phyloP scores from a whole-genome alignment of 1,139 yeast species.

The Eremothecium cymbalariae region DNA sequence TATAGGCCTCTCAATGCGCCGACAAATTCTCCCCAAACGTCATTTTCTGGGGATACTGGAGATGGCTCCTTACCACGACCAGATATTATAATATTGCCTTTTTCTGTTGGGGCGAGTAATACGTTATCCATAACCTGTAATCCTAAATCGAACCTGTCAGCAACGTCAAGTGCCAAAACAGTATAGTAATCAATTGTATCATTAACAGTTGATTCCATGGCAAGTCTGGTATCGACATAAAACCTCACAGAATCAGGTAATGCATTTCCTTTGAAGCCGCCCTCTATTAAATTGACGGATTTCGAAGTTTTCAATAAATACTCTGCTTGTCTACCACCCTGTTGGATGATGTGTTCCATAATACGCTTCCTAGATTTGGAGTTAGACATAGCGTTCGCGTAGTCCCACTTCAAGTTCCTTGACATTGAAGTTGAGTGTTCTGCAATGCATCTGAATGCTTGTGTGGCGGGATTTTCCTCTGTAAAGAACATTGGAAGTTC shows the following conservation, averaged over 20 bases:
- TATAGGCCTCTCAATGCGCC: slow-evolving; percentile 52
- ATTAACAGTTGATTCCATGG: slow-evolving; percentile 41
- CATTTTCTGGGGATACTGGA: slow-evolving; percentile 46
- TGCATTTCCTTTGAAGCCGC: slow-evolving; percentile 63
- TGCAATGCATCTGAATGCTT: slow-evolving; percentile 43
- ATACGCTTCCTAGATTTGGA: slow-evolving; percentile 37
- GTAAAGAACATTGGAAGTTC: slow-evolving; percentile 40
- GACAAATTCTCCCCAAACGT: slow-evolving; percentile 47
- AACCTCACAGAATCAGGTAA: slow-evolving; percentile 60
- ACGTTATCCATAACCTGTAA: slow-evolving; percentile 35
- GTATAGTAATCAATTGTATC: slow-evolving; percentile 38
- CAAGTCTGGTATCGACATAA: slow-evolving; percentile 47
- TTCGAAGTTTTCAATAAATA: slow-evolving; percentile 51
- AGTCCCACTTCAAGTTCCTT: slow-evolving; percentile 27
- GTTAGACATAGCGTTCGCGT: slow-evolving; percentile 39
- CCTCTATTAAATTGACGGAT: slow-evolving; percentile 50
- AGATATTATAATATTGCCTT: slow-evolving; percentile 39
- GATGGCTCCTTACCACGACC: slow-evolving; percentile 41
- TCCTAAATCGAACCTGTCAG: slow-evolving; percentile 42
- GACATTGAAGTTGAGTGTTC: slow-evolving; percentile 32
- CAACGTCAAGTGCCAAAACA: slow-evolving; percentile 36
- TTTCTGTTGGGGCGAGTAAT: slow-evolving; percentile 26
- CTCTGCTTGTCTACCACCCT: slow-evolving; percentile 27
- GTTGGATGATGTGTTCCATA: slow-evolving; percentile 30
- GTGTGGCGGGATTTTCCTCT: slow-evolving; percentile 40